Conservation (phyloP, 208 protist genomes). For the Blechomonas ayalai region DNA sequence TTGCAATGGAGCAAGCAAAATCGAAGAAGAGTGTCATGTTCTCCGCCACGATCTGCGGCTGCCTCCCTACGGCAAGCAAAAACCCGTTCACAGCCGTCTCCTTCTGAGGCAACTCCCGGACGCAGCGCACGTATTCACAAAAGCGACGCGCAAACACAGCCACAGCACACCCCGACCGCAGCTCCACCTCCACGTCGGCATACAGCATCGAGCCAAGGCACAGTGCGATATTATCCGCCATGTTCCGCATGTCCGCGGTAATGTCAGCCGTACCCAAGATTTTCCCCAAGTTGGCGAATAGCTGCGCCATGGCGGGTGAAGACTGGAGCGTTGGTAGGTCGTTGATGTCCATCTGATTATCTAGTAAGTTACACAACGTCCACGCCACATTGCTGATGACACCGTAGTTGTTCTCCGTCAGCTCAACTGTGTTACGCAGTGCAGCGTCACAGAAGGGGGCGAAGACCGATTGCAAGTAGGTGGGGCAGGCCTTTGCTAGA, state of each 20-base stretch:
- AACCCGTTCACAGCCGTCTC: slow-evolving; percentile 53
- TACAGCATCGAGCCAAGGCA: slow-evolving; percentile 72
- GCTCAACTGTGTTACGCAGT: slow-evolving; percentile 31
- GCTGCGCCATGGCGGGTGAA: slow-evolving; percentile 20
- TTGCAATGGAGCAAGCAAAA: slow-evolving; percentile 33
- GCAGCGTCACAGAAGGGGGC: slow-evolving; percentile 28
- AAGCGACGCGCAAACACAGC: slow-evolving; percentile 44
- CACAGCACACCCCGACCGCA: slow-evolving; percentile 26
- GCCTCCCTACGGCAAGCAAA: slow-evolving; percentile 32
- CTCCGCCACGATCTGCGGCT: slow-evolving; percentile 14
- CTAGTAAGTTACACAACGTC: slow-evolving; percentile 66
- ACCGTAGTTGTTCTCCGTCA: slow-evolving; percentile 35
- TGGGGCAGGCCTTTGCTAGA: slow-evolving; percentile 36
- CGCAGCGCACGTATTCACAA: slow-evolving; percentile 70
- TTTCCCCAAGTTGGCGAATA: slow-evolving; percentile 43
- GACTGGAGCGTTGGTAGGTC: slow-evolving; percentile 36
- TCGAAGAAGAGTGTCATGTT: slow-evolving; percentile 60
- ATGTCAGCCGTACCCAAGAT: slow-evolving; percentile 21
- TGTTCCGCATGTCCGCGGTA: slow-evolving; percentile 73
- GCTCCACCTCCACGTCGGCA: slow-evolving; percentile 34
- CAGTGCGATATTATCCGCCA: slow-evolving; percentile 76
- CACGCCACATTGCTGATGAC: slow-evolving; percentile 79
- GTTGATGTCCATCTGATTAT: slow-evolving; percentile 56
- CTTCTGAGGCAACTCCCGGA: slow-evolving; percentile 43
- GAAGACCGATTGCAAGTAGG: slow-evolving; percentile 41